Evolutionary conservation across 345 rosid genomes (phyloP).

Genomic region (Salix exigua): DNA sequence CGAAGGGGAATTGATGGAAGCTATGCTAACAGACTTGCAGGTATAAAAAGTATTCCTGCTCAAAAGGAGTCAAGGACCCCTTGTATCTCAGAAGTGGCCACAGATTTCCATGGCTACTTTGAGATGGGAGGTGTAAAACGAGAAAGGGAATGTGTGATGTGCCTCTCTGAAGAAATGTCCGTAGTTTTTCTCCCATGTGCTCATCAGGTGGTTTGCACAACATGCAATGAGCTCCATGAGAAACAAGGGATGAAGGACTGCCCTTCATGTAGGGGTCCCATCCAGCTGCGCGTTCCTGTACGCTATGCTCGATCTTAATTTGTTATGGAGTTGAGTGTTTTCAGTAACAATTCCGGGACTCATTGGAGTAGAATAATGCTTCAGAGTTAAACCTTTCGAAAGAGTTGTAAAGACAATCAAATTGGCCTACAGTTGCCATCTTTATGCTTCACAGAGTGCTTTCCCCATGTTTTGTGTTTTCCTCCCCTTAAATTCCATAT

Average conservation of each 20-base stretch:
- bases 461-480: slow-evolving; percentile 2
- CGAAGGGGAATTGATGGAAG: slow-evolving; percentile 54
- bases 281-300: slow-evolving; percentile 43
- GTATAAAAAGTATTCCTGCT: slow-evolving; percentile 12
- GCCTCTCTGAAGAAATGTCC: slow-evolving; percentile 61
- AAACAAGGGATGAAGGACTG: slow-evolving; percentile 70
- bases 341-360: slow-evolving; percentile 36
- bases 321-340: slow-evolving; percentile 24
- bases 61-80: slow-evolving; percentile 32
- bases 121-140: slow-evolving; percentile 48
- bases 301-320: slow-evolving; percentile 40
- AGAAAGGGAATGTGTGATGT: slow-evolving; percentile 93
- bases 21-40: slow-evolving; percentile 38
- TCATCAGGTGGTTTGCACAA: slow-evolving; percentile 53
- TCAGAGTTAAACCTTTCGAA: slow-evolving; percentile 18
- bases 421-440: slow-evolving; percentile 16
- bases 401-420: slow-evolving; percentile 26
- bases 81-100: slow-evolving; percentile 26
- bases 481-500: neutral
- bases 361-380: slow-evolving; percentile 39
- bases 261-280: slow-evolving; percentile 55
- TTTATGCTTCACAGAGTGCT: slow-evolving; percentile 18
- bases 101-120: slow-evolving; percentile 29
- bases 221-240: slow-evolving; percentile 56
- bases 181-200: slow-evolving; percentile 60